Base-by-base conservation (phyloP, 768 basidiomycete species). In the Phylloporus arenicola region DNA sequence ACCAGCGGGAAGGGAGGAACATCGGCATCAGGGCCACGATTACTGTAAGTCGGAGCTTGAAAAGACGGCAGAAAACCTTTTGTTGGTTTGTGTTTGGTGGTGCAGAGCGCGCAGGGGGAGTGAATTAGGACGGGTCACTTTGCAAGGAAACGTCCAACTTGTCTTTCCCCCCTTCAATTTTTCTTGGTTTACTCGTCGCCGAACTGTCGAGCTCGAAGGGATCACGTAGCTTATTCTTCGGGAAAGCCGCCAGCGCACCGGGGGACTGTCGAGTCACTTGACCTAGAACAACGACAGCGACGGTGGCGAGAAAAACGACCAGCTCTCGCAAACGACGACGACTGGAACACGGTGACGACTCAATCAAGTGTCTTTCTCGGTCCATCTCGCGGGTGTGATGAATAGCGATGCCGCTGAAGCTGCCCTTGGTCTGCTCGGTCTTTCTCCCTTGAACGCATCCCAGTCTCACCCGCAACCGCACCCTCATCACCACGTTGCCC, bases 351-450 rank as follows among this genome's bases (percentile, higher is more conserved):
- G 39, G 12, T 22, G 35, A 35, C 55, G 52, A 49, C 44, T 2
- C 39, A 31, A 22, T 42, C 52, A 39, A 47, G 19, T 14, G 3
- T 51, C 24, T 53, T 45, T 45, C 34, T 53, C 33, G 50, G 48
- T 48, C 43, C 52, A 45, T 51, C 35, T 41, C 17, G 43, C 30
- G 35, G 50, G 53, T 57, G 59, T 64, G 64, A 76, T 75, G 75
- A 70, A 70, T 63, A 75, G 66, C 69, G 80, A 81, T 77, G 79
- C 77, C 58, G 72, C 74, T 60, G 80, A 81, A 66, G 80, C 79
- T 49, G 78, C 77, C 35, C 75, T 82, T 50, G 80, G 78, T 63
- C 70, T 82, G 24, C 74, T 81, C 52, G 74, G 75, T 60, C 75
- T 80, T 43, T 75, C 72, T 38, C 67, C 70, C 43, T 61, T 65